Percentiles rank a stretch among this genome's conserved stretches.
Conservation (phyloP, 2,329 filamentous ascomycete genomes). For the Verticillium isaacii region DNA sequence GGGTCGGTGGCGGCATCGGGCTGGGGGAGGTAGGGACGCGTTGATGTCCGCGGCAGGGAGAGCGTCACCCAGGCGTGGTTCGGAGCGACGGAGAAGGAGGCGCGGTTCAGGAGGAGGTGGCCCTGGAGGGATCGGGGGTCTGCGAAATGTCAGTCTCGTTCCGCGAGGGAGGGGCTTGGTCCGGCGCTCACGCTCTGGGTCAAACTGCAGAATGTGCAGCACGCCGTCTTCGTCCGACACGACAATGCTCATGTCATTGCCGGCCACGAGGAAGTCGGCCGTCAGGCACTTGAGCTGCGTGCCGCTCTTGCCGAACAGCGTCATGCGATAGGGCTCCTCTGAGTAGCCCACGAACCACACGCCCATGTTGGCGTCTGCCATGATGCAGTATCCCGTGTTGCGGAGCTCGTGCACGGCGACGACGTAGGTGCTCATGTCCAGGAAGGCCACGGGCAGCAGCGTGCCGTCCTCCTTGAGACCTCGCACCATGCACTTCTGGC, state of each 20-base stretch:
- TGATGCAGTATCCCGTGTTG: constrained; percentile 77
- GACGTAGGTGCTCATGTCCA: constrained; percentile 96
- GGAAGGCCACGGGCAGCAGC: constrained; percentile 88
- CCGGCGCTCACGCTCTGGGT: constrained; percentile 74
- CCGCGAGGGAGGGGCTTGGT: background rate
- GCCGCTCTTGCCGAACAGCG: constrained; percentile 82
- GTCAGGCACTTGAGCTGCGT: constrained; percentile 73
- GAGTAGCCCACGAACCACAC: constrained; percentile 96
- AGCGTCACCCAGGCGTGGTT: constrained; percentile 72
- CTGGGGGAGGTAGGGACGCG: constrained; percentile 35
- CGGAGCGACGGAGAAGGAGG: constrained; percentile 79
- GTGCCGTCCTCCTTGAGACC: constrained; percentile 94
- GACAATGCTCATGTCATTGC: constrained; percentile 75
- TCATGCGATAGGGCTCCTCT: constrained; percentile 94
- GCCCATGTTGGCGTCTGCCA: constrained; percentile 88
- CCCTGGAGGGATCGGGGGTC: constrained; percentile 92
- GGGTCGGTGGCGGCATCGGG: constrained; percentile 22
- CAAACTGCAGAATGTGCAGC: constrained; percentile 85
- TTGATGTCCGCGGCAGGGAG: constrained; percentile 60
- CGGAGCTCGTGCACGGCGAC: constrained; percentile 78
- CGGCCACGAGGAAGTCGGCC: constrained; percentile 85
- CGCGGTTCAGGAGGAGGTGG: constrained; percentile 78
- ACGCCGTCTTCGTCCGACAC: constrained; percentile 81
- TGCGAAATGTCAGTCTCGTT: constrained; percentile 26
- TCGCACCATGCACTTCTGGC: constrained; percentile 95